Evolutionary conservation across 306 rosid genomes (phyloP), one percentile per base, ranked within the genome.

Genomic region (Nissolia schottii): DNA sequence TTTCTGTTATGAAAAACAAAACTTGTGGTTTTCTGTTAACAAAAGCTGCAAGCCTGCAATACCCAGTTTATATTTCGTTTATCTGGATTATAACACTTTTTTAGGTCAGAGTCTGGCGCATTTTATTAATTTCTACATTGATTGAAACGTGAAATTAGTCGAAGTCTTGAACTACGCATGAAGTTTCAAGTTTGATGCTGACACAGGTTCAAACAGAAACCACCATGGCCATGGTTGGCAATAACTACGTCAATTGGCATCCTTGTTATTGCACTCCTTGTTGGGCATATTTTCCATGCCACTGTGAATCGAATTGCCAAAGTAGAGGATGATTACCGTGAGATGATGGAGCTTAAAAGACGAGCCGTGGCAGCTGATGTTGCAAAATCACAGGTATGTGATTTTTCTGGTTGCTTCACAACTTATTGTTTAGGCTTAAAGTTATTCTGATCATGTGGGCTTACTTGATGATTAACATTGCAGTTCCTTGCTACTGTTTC

Each of bases 401-500:
- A 45, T 80, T 15, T 62, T 80, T 72, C 41, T 27, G 43, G 41
- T 62, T 62, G 43, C 48, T 34, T 27, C 22, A 38, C 37, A 13
- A 13, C 67, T 73, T 8, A 27, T 56, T 67, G 22, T 72, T n/a
- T n/a, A n/a, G 56, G 70, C 73, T 80, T 61, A 41, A n/a, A 35
- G 18, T 40, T 70, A 11, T 46, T 27, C 60, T 37, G 35, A 31
- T 40, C 25, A 40, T 49, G 64, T 68, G 53, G 64, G 35, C 68
- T 66, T 82, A 63, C 79, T 80, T 60, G n/a, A 61, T 61, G 71
- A 23, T 63, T 8, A 69, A 50, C 65, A 70, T 14, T 86, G 86
- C 81, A 94, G 99, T 94, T 94, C 78, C 96, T 94, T 54, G 99
- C 99, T 28, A 94, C 99, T 11, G 99, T 94, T 70, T 94, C 99